phyloP scores from a whole-genome alignment of 1,284 basidiomycete species.

The Singerocomus inundabilis region DNA sequence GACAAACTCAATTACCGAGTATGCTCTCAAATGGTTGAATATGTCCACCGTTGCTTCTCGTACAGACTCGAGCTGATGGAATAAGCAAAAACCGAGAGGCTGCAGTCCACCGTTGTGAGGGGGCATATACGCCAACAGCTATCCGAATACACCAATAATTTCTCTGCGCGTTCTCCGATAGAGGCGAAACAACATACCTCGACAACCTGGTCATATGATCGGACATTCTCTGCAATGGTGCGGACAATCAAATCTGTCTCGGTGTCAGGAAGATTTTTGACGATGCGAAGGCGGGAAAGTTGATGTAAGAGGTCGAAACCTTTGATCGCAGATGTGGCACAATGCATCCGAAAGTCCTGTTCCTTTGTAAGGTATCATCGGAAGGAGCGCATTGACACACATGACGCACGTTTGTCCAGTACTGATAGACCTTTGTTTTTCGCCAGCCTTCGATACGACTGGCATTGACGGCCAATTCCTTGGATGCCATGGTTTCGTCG shows the following conservation, averaged over 20 bases:
- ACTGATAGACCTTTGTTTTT: slow-evolving; percentile 62
- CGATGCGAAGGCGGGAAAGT: slow-evolving; percentile 62
- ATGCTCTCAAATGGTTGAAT: slow-evolving; percentile 73
- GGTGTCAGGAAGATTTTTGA: slow-evolving; percentile 54
- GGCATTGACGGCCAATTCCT: slow-evolving; percentile 67
- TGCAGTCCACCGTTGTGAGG: slow-evolving; percentile 82
- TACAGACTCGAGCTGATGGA: slow-evolving; percentile 78
- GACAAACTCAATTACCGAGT: slow-evolving; percentile 56
- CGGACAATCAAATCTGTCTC: slow-evolving; percentile 79
- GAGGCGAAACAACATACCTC: slow-evolving; percentile 59
- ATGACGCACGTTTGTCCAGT: slow-evolving; percentile 53
- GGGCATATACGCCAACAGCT: slow-evolving; percentile 80
- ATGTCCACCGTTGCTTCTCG: slow-evolving; percentile 82
- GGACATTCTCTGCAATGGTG: slow-evolving; percentile 66
- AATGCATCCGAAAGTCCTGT: slow-evolving; percentile 55
- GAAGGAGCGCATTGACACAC: not conserved
- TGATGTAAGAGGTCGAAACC: slow-evolving; percentile 76
- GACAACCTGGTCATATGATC: slow-evolving; percentile 82
- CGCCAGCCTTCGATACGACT: slow-evolving; percentile 82
- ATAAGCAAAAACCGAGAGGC: slow-evolving; percentile 85
- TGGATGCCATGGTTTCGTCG: slow-evolving; percentile 57
- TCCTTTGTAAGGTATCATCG: slow-evolving; percentile 7
- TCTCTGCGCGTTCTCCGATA: not conserved
- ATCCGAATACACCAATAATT: slow-evolving; percentile 3
- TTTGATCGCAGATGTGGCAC: slow-evolving; percentile 49